phyloP scores from a whole-genome alignment of 345 rosid species.

The Rhodomyrtus tomentosa region DNA sequence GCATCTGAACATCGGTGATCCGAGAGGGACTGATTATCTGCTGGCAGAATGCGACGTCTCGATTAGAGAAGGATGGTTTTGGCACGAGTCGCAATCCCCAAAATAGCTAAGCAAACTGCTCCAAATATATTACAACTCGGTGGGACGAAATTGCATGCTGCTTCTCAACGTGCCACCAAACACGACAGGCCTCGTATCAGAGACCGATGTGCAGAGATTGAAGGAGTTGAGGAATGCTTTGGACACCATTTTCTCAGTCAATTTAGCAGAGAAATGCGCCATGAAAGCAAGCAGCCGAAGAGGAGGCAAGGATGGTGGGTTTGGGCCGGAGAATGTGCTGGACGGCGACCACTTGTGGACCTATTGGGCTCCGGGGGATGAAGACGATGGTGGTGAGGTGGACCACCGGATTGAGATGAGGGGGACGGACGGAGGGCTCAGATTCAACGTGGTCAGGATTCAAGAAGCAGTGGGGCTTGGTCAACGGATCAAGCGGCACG shows the following conservation, averaged over 20 bases:
- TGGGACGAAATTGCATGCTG: constrained; percentile 51
- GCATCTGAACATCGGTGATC: constrained; percentile 47
- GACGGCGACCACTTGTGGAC: constrained; percentile 57
- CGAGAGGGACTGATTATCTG: constrained; percentile 47
- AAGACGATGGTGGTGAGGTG: background rate
- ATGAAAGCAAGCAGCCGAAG: constrained; percentile 40
- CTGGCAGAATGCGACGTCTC: constrained; percentile 73
- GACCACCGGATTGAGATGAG: constrained; percentile 39
- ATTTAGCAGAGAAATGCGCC: constrained; percentile 30
- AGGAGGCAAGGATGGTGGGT: constrained; percentile 38
- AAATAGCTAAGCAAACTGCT: constrained; percentile 37
- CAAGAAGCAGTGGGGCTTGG: constrained; percentile 73
- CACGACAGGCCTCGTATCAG: constrained; percentile 48
- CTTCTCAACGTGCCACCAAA: constrained; percentile 65
- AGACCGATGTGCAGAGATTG: constrained; percentile 26
- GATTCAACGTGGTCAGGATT: constrained; percentile 50
- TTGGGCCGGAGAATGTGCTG: constrained; percentile 48
- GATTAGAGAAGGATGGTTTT: constrained; percentile 56
- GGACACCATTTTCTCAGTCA: constrained; percentile 32
- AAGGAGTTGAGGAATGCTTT: constrained; percentile 34
- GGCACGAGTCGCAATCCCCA: constrained; percentile 53
- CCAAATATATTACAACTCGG: constrained; percentile 56
- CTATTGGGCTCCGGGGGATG: constrained; percentile 45
- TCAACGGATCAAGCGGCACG: constrained; percentile 46
- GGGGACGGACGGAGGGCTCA: constrained; percentile 11